Conservation (phyloP, 805 yeast species). For the Peterozyma toletana region DNA sequence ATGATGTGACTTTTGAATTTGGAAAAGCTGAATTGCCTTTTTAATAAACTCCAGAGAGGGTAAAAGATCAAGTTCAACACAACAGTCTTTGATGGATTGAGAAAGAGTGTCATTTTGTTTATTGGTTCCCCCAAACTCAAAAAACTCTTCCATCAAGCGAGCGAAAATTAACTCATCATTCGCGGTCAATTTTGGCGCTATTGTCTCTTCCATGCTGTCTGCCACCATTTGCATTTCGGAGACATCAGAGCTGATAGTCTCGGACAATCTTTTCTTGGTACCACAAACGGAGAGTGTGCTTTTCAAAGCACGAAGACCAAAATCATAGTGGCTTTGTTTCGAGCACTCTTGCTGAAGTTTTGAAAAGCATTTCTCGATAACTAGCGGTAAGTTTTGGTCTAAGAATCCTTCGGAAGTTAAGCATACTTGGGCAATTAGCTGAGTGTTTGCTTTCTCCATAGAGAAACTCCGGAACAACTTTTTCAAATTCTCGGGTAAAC, state of each 20-base stretch:
- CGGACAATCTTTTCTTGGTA: constrained; percentile 22
- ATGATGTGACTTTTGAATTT: constrained; percentile 56
- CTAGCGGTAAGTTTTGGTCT: constrained; percentile 35
- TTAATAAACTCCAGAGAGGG: constrained; percentile 34
- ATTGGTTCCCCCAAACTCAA: constrained; percentile 13
- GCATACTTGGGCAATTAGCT: constrained; percentile 63
- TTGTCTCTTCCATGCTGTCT: constrained; percentile 49
- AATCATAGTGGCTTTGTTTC: constrained; percentile 74
- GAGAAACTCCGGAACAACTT: constrained; percentile 71
- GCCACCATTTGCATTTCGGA: constrained; percentile 30
- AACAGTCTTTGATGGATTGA: constrained; percentile 19
- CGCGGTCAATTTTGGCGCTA: constrained; percentile 59
- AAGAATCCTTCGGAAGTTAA: constrained; percentile 68
- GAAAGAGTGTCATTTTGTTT: constrained; percentile 19
- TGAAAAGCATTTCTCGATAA: constrained; percentile 48
- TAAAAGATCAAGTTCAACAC: too few species aligned
- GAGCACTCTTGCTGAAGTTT: constrained; percentile 34
- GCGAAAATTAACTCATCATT: constrained; percentile 41
- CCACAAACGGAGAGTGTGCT: constrained; percentile 58
- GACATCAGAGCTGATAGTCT: neutral
- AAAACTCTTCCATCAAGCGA: constrained; percentile 12
- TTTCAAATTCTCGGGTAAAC: constrained; percentile 79
- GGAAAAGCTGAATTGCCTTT: constrained; percentile 55
- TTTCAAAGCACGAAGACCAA: constrained; percentile 81
- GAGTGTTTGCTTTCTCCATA: constrained; percentile 65